phyloP scores from a whole-genome alignment of 169 alveolate genomes.

The Eimeria praecox region DNA sequence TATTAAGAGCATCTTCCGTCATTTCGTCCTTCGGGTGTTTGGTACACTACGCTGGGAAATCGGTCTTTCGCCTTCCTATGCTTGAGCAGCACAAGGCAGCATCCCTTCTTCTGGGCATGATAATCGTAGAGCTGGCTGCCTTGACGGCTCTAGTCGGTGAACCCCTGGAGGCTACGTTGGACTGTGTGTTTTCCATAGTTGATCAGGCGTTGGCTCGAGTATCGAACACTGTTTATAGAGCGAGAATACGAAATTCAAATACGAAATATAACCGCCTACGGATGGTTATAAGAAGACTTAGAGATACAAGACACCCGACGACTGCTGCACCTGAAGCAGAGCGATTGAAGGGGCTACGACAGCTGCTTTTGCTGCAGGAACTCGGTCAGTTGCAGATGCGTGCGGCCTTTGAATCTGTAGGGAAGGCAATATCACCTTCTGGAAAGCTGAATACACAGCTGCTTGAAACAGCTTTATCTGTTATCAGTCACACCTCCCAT shows the following conservation, averaged over 20 bases:
- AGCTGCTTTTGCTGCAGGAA: not conserved
- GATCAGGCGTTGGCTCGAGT: not conserved
- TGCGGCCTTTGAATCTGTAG: not conserved
- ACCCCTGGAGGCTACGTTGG: not conserved
- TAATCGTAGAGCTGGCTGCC: not conserved
- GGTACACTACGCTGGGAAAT: not conserved
- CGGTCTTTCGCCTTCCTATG: not conserved
- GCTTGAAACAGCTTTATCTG: not conserved
- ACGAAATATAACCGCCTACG: not conserved
- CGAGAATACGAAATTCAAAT: not conserved
- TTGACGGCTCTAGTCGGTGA: not conserved
- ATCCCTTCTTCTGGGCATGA: not conserved
- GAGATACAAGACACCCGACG: not conserved
- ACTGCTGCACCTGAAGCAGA: not conserved
- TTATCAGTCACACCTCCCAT: not conserved
- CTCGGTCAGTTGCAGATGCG: no score
- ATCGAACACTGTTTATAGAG: no score
- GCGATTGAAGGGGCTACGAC: not conserved
- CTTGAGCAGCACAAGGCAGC: not conserved
- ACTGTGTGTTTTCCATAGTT: not conserved
- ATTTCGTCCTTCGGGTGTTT: not conserved
- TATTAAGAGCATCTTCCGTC: not conserved
- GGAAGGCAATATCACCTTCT: no score
- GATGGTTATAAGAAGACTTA: not conserved
- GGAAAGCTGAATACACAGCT: not conserved